Evolutionary conservation across 352 stramenopile genomes (phyloP).

Genomic region (Globisporangium cederbergense): DNA sequence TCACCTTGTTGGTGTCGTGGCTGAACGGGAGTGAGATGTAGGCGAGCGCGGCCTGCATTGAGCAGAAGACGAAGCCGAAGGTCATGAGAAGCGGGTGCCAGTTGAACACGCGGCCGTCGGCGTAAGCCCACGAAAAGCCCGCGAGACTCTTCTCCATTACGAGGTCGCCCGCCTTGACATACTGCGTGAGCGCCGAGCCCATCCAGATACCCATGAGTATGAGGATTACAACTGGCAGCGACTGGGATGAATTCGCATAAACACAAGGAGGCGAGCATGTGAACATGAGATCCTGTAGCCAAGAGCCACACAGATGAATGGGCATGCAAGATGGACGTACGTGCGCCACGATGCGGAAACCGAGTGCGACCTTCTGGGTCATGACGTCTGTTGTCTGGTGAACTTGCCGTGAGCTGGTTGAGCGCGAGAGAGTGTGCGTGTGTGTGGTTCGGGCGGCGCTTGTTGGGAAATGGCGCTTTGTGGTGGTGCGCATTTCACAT

Average conservation of each 20-base stretch:
- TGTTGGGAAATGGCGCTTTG: background rate
- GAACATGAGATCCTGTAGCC: background rate
- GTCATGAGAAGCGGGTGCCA: slow-evolving; percentile 88
- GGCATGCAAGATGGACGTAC: background rate
- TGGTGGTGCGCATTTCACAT: background rate
- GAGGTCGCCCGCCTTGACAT: slow-evolving; percentile 33
- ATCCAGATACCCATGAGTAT: slow-evolving; percentile 78
- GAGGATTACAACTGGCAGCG: slow-evolving; percentile 48
- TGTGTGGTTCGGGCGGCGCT: background rate
- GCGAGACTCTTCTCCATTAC: slow-evolving; percentile 45
- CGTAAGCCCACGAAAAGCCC: slow-evolving; percentile 67
- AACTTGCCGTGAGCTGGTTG: background rate
- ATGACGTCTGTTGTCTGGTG: background rate
- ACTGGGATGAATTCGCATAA: slow-evolving; percentile 20
- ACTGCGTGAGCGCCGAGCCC: slow-evolving; percentile 58
- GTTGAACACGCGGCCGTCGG: slow-evolving; percentile 75
- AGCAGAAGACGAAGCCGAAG: slow-evolving; percentile 81
- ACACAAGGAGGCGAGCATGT: background rate
- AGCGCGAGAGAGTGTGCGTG: background rate
- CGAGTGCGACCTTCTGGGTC: slow-evolving; percentile 5
- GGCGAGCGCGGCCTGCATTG: slow-evolving; percentile 52
- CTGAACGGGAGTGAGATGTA: slow-evolving; percentile 71
- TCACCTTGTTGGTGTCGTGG: slow-evolving; percentile 65
- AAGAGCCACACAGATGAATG: background rate
- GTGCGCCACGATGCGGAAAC: background rate